Percentiles rank a stretch among this genome's conserved stretches.
phyloP scores from a whole-genome alignment of 129 eudicot genomes.

The Smallanthus sonchifolius region DNA sequence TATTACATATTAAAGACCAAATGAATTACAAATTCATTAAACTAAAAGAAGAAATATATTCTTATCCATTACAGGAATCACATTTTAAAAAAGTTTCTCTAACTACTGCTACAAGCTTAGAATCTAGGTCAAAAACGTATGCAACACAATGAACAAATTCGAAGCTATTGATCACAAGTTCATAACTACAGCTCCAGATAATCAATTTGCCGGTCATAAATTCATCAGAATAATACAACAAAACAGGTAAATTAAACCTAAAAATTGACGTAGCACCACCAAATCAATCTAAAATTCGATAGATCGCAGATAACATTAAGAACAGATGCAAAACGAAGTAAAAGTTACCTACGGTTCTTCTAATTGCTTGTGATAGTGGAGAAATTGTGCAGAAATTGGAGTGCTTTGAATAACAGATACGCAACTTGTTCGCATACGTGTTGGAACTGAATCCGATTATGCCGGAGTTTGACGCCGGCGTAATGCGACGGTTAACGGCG shows the following conservation, averaged over 20 bases:
- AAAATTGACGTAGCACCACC: background rate
- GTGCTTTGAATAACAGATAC: background rate
- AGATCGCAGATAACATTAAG: background rate
- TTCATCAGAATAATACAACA: background rate
- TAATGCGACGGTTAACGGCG: conserved; percentile 47
- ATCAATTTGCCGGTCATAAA: background rate
- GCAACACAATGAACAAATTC: background rate
- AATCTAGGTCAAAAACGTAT: conserved; percentile 17
- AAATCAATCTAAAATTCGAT: background rate
- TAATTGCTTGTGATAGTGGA: conserved; percentile 14
- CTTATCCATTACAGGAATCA: conserved; percentile 14
- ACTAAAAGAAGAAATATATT: background rate
- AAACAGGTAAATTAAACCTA: background rate
- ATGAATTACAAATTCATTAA: too few relatives aligned
- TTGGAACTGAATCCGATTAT: background rate
- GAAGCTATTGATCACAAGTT: background rate
- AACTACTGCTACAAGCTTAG: conserved; percentile 17
- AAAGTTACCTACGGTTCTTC: background rate
- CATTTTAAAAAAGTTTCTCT: conserved; percentile 9
- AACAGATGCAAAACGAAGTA: background rate
- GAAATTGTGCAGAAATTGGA: background rate
- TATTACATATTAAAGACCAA: too few relatives aligned
- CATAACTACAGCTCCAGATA: background rate
- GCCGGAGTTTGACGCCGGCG: conserved; percentile 35
- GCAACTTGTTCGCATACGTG: background rate